Base-by-base conservation (phyloP, 2,329 filamentous ascomycete genomes). In the Fusarium palustre region DNA sequence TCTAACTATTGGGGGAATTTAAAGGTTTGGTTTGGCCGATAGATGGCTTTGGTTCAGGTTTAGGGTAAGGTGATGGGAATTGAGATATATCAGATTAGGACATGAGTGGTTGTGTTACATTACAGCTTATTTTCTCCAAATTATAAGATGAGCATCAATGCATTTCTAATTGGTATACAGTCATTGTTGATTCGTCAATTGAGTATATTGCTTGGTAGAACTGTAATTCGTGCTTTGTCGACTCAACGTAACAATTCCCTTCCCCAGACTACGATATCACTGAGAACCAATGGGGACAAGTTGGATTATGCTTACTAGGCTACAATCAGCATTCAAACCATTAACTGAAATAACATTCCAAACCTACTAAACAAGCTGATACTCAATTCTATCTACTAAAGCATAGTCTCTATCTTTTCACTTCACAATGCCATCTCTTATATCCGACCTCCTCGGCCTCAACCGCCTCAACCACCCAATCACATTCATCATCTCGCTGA, bases 261-360 rank as follows among this genome's bases (percentile, higher is more conserved):
- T 62, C 50, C 61, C 50, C 55, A 31, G 36, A 36, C 13, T 13
- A 12, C 8, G 12, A 9, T 7, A 7, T 36, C 12, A 31, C n/a
- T n/a, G n/a, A n/a, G 50, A 55, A 68, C 71, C 71, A 74, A 74
- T 74, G 15, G 58, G 69, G 49, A 38, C 41, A 55, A 43, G 28
- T 48, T 69, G 43, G 56, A 72, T 73, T 64, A 25, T 70, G 73
- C 71, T 75, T 58, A 75, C 73, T 73, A 47, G 58, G 55, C 55
- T 16, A 39, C 28, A 65, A 36, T 31, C 43, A 62, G 42, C 45
- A 18, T 22, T 22, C 16, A 36, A 46, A 11, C 24, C 20, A 47
- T 36, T 15, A 49, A 39, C 24, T 38, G 47, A 62, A 63, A 49
- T 49, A 52, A 10, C 15, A 13, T 43, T 13, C 48, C 25, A 24